Conservation (phyloP, 2,329 filamentous ascomycete species). For the Sporothrix schenckii region DNA sequence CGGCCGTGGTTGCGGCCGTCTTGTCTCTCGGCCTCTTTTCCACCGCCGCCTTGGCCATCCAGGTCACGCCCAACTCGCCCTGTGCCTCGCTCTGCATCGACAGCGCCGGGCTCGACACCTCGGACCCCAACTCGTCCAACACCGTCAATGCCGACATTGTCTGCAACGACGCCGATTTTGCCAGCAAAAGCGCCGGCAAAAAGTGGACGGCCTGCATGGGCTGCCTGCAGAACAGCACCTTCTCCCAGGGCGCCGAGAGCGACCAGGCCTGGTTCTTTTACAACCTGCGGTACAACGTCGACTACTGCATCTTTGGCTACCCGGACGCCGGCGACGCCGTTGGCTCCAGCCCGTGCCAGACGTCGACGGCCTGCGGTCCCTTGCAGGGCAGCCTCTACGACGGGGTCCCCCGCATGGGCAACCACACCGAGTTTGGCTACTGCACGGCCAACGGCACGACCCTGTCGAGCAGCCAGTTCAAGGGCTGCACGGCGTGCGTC, state of each 20-base stretch:
- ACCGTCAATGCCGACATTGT: conserved; percentile 52
- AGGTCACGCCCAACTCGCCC: conserved; percentile 58
- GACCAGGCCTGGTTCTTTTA: conserved; percentile 62
- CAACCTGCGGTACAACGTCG: conserved; percentile 57
- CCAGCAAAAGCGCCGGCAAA: conserved; percentile 45
- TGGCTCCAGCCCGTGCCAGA: conserved; percentile 54
- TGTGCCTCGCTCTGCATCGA: conserved; percentile 57
- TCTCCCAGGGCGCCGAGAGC: conserved; percentile 51
- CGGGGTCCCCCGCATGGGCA: conserved; percentile 45
- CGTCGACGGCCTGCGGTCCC: conserved; percentile 54
- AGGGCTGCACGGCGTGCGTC: conserved; percentile 53
- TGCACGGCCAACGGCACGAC: conserved; percentile 49
- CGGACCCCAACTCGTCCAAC: conserved; percentile 52
- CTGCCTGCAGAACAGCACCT: conserved; percentile 58
- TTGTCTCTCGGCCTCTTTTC: neutral
- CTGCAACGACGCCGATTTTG: conserved; percentile 53
- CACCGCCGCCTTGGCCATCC: conserved; percentile 44
- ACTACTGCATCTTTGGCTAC: conserved; percentile 57
- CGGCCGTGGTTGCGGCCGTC: neutral
- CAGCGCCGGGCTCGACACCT: conserved; percentile 46
- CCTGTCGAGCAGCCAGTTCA: conserved; percentile 44
- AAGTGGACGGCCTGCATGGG: conserved; percentile 56
- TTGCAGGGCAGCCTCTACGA: conserved; percentile 49
- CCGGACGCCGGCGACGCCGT: conserved; percentile 51
- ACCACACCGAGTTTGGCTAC: conserved; percentile 50